Conservation (phyloP, 2,329 filamentous ascomycete genomes). For the Diaporthe batatas region DNA sequence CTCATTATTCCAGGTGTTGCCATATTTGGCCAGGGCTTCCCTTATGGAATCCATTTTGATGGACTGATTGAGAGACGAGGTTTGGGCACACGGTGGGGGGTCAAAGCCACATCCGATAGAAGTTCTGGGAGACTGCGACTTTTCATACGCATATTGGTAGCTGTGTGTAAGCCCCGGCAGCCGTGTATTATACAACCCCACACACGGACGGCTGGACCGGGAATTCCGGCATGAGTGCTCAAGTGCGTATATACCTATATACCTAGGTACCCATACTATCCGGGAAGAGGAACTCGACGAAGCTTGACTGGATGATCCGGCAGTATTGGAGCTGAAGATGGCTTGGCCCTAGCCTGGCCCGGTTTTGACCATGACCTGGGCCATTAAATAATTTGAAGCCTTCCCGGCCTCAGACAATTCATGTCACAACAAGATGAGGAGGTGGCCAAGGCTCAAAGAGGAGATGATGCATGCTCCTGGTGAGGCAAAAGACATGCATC, state of each 20-base stretch:
- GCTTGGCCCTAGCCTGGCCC: not conserved
- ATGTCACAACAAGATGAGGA: not conserved
- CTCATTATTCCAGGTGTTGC: constrained; percentile 36
- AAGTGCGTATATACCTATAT: too few relatives aligned
- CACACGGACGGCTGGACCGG: not conserved
- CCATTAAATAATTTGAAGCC: not conserved
- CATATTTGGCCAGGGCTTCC: constrained; percentile 36
- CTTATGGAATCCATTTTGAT: constrained; percentile 38
- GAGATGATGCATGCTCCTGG: not conserved
- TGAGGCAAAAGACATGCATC: not conserved
- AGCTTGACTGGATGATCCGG: not conserved
- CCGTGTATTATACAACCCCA: not conserved
- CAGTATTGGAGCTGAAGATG: not conserved
- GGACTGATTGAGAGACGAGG: not conserved
- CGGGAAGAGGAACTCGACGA: not conserved
- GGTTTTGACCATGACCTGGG: not conserved
- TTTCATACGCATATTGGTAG: not conserved
- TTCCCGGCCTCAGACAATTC: not conserved
- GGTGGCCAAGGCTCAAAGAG: not conserved
- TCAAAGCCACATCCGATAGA: not conserved
- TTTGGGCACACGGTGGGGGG: not conserved
- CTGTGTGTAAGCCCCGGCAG: not conserved
- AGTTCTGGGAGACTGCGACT: not conserved
- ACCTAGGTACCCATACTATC: too few relatives aligned
- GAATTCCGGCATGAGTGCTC: not conserved